Evolutionary conservation across 768 basidiomycete genomes (phyloP).

Genomic region (Boletus barrowsii): DNA sequence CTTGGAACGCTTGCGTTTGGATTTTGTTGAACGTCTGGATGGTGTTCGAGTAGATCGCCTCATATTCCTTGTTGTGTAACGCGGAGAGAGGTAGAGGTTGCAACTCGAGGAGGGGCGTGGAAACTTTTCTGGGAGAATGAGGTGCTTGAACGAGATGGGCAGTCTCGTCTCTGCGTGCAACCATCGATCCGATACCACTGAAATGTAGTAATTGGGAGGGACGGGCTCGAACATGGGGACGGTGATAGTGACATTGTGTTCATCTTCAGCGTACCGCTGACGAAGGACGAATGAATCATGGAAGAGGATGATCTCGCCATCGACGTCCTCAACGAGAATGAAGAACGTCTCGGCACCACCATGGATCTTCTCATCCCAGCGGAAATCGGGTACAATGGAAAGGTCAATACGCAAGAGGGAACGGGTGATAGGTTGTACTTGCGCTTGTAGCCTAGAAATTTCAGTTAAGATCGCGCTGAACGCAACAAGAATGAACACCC

Average conservation of each 20-base stretch:
- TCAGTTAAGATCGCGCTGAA: neutral
- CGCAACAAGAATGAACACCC: conserved; percentile 23
- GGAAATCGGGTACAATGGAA: conserved; percentile 95
- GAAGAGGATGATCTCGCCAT: conserved; percentile 95
- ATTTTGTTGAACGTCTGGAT: conserved; percentile 96
- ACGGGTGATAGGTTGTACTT: conserved; percentile 95
- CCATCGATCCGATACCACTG: conserved; percentile 93
- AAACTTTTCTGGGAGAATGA: conserved; percentile 96
- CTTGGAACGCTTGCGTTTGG: conserved; percentile 98
- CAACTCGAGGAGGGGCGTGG: conserved; percentile 90
- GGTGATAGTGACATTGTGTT: conserved; percentile 91
- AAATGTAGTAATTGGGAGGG: conserved; percentile 98
- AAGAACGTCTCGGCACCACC: conserved; percentile 86
- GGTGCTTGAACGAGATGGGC: conserved; percentile 96
- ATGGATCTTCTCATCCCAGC: conserved; percentile 95
- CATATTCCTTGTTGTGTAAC: conserved; percentile 90
- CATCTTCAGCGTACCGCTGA: conserved; percentile 87
- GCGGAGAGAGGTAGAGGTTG: conserved; percentile 88
- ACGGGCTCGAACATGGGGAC: conserved; percentile 97
- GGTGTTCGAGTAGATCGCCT: conserved; percentile 75
- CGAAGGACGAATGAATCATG: conserved; percentile 91
- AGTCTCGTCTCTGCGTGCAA: conserved; percentile 91
- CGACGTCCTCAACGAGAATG: conserved; percentile 94
- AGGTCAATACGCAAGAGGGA: conserved; percentile 90
- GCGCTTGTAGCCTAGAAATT: conserved; percentile 71